Base-by-base conservation (phyloP, 495 filamentous ascomycete genomes). In the Mytilinidion resinicola region DNA sequence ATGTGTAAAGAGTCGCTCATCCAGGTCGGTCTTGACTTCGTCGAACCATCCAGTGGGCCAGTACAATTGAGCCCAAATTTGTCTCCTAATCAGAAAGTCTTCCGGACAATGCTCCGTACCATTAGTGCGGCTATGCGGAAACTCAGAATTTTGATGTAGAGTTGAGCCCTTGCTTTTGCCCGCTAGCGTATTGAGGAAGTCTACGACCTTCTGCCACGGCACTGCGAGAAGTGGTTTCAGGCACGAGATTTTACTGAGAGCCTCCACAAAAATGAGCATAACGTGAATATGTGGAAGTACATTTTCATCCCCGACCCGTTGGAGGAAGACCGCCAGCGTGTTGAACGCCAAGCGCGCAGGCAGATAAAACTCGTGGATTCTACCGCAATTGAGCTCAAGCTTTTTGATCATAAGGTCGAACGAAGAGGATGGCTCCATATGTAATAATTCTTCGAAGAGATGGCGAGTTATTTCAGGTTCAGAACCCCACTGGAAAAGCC, bases 51-150 rank as follows among this genome's bases (percentile, higher is more conserved):
- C 69, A 0, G 73, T 59, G 0, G 89, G 88, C 53, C 84, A 93
- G 55, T 90, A 88, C 9, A 72, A 66, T 42, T 83, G 77, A 4
- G 79, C 80, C 83, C 86, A 96, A 3, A 85, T 66, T 17, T 91
- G 79, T 0, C 91, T 93, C 4, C 86, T 80, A 52, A 95, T 82
- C 0, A 84, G 75, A 58, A 83, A 96, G 61, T 98, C 93, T 60
- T 96, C 93, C 0, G 89, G 85, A 0, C 96, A 68, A 4, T 89
- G 89, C 14, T 36, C 55, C 12, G 49, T 58, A 20, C 59, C 57
- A 17, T 36, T 20, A 53, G 50, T 53, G n/a, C 60, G 57, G 30
- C 37, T 19, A 34, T 19, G 21, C 4, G 60, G 60, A 42, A 67
- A 67, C 0, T 60, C 9, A 12, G 55, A 36, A 19, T 51, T 52